Evolutionary conservation across 345 rosid genomes (phyloP).

Genomic region (Boechera stricta): DNA sequence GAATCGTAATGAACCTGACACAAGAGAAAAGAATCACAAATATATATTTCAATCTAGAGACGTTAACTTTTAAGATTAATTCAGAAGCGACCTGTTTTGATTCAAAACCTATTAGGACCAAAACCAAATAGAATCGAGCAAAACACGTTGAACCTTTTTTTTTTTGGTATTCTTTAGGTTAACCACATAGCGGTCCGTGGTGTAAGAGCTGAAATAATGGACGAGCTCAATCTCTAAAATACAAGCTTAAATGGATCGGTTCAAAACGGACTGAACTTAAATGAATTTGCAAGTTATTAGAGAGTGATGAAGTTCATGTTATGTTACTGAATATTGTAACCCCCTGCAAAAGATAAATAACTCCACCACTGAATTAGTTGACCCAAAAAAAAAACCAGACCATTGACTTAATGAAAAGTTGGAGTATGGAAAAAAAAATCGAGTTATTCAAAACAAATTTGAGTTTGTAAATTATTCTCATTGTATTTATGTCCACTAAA

Average conservation of each 20-base stretch:
- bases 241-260: neutral
- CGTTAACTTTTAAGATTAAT: neutral
- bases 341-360: neutral
- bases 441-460: slow-evolving; percentile 1
- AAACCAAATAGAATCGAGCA: neutral
- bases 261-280: neutral
- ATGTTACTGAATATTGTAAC: neutral
- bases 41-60: neutral
- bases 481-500: slow-evolving; percentile 3
- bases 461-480: slow-evolving; percentile 24
- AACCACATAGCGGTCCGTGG: too few species aligned
- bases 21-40: neutral
- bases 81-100: neutral
- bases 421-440: neutral
- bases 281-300: neutral
- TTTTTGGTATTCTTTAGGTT: neutral
- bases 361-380: neutral
- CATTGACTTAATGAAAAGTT: neutral
- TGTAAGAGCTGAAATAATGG: too few species aligned
- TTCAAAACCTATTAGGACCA: neutral
- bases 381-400: neutral
- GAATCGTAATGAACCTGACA: neutral
- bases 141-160: neutral
- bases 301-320: neutral
- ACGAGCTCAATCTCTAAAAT: neutral